These are phyloP conservation scores for Lepidium aucheri DNA, from an alignment of 345 rosid species.

Conservation along the genomic window DNA sequence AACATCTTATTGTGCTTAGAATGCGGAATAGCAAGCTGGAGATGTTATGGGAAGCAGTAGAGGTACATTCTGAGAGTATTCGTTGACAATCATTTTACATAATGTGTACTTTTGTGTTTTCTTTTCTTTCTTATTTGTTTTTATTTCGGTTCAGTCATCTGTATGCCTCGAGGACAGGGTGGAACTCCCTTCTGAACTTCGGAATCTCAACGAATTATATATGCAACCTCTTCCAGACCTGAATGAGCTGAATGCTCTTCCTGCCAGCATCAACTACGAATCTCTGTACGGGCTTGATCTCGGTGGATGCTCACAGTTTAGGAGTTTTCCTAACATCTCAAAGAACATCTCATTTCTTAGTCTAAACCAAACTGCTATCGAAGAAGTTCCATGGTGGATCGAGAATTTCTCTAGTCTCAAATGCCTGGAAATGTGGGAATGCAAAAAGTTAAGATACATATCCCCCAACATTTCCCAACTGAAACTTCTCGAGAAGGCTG, in stretches of 20 bases:
- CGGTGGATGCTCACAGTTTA: background rate
- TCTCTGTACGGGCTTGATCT: background rate
- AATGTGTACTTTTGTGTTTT: background rate
- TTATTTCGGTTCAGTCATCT: background rate
- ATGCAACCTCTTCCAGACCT: background rate
- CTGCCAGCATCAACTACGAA: background rate
- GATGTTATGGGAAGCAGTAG: too few relatives aligned
- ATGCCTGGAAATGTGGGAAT: background rate
- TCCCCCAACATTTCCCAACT: background rate
- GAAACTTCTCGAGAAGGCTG: background rate
- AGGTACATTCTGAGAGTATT: too few relatives aligned
- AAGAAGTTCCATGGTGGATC: conserved; percentile 5
- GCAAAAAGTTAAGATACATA: background rate
- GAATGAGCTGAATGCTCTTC: background rate
- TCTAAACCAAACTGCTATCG: background rate
- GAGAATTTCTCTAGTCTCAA: background rate
- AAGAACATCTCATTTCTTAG: background rate
- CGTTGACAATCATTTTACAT: background rate
- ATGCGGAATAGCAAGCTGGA: too few relatives aligned
- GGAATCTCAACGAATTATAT: background rate
- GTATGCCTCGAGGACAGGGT: background rate
- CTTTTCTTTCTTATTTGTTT: background rate
- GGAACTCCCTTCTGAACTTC: background rate
- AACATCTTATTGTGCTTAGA: too few relatives aligned
- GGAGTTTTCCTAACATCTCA: conserved; percentile 3